Evolutionary conservation across 2,329 filamentous ascomycete genomes (phyloP), one percentile per base, ranked within the genome.

Genomic region (Pyrenophora teres): DNA sequence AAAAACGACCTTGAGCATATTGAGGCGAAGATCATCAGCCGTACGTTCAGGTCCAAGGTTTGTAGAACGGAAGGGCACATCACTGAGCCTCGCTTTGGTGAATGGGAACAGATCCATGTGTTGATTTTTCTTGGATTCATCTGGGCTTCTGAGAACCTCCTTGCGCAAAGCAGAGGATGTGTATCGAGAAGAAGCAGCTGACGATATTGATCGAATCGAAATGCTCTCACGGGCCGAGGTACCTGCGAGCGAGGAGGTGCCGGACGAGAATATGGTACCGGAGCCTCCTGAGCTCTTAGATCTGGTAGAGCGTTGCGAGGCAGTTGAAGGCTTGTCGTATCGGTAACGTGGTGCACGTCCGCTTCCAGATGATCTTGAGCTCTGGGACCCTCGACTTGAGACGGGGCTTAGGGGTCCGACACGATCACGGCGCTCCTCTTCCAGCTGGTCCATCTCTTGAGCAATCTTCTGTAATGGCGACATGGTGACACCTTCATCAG

Each of bases 1-100:
- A 72, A 99, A 99, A 2, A 99, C 92, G 5, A 92, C 88, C 61
- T 83, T 90, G 4, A 99, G 81, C 92, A 99, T 97, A 72, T 97
- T 92, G 40, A 83, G 83, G 40, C 93, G 86, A 38, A 97, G 81
- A 60, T 96, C 87, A 62, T 97, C 88, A 7, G 85, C 75, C 6
- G 71, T 77, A 12, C 75, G 69, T 36, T 70, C 71, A 37, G 72
- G 71, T 23, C 74, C 77, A 39, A 80, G 78, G 38, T 85, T 81
- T 0, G 87, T 84, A 40, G 88, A 85, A 63, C 88, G 87, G 69
- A 95, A 96, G 0, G 90, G 87, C 3, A 97, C 84, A 58, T 96
- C 91, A 55, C 84, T 88, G 6, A 97, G 79, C 13, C 92, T 85
- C 37, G 87, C 87, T 47, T 90, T 87, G 3, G 88, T 93, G 65